Base-by-base conservation (phyloP, 176 grass and related monocot species). In the Sorghum bicolor region DNA sequence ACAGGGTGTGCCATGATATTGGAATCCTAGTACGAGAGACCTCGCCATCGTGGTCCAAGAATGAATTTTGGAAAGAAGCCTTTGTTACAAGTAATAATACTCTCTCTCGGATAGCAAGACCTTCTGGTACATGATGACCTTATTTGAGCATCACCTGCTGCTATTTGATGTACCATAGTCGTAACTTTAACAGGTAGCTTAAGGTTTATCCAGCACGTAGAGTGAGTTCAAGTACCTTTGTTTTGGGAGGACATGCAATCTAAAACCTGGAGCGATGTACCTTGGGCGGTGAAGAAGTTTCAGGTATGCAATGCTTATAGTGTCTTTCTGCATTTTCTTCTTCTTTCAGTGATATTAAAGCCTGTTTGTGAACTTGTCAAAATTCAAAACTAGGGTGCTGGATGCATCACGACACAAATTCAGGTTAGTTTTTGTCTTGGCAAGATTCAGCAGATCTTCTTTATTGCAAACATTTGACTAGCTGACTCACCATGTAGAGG, bases 161-260 rank as follows among this genome's bases (percentile, higher is more conserved):
- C 83, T 89, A 33, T 31, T 53, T 82, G 44, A 47, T 79, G 1
- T 11, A 16, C 9, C 28, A 33, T 60, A 3, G 64, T 25, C 83
- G 45, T 55, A 76, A 10, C 50, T 92, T 64, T 45, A 82, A 25
- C 70, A 98, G 90, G 92, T 90, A 93, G 95, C 82, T 87, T 97
- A 86, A 93, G 92, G 86, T 68, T 97, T 84, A 74, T 97, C 68
- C 95, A 97, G 69, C 86, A 97, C 79, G 92, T 93, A 41, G 95
- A 91, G 33, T 91, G 75, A 63, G 82, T 94, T 90, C 86, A 90
- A 79, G 84, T 65, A 74, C 88, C 92, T 82, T 55, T 28, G 44
- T 67, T 66, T 38, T 91, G 71, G 78, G 84, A 93, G 25, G 76
- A 74, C 37, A 89, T 94, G 63, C 48, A 86, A 58, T 31, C 79